phyloP scores from a whole-genome alignment of 139 green algal genomes.

The Chlamydomonas urium region DNA sequence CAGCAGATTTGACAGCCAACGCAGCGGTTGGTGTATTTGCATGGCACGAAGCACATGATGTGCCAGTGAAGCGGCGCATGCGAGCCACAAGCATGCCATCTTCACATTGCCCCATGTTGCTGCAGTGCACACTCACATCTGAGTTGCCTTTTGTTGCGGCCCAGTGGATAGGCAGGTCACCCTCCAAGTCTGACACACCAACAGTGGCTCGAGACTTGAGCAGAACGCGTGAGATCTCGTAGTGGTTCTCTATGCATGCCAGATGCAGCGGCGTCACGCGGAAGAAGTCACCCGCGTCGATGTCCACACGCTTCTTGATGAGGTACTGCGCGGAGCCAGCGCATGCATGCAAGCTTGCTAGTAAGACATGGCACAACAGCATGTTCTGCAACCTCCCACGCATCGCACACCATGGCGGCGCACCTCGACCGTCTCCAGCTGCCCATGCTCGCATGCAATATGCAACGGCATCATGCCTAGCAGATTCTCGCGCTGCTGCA shows the following conservation, averaged over 20 bases:
- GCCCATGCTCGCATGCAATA: constrained; percentile 4
- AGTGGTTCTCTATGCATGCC: constrained; percentile 30
- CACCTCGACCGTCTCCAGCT: neutral
- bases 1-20: too few species aligned
- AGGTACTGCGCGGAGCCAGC: constrained; percentile 39
- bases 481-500: neutral
- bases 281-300: constrained; percentile 44
- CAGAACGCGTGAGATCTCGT: too few species aligned
- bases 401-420: too few species aligned
- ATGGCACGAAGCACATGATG: too few species aligned
- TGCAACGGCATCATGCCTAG: constrained; percentile 1
- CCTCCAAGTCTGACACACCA: constrained; percentile 22
- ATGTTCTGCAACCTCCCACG: too few species aligned
- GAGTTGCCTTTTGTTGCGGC: constrained; percentile 33
- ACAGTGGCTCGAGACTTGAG: too few species aligned
- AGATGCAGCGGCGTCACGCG: constrained; percentile 43
- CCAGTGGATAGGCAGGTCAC: constrained; percentile 48
- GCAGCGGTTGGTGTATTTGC: neutral
- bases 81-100: too few species aligned
- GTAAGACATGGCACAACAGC: too few species aligned
- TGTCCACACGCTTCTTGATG: constrained; percentile 39
- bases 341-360: too few species aligned
- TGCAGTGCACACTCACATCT: constrained; percentile 5
- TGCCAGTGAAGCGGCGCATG: too few species aligned
- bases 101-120: too few species aligned